A percentile compares a stretch with the other conserved stretches of the same genome.
Conservation (phyloP, 169 alveolate species). For the Plasmodium relictum region DNA sequence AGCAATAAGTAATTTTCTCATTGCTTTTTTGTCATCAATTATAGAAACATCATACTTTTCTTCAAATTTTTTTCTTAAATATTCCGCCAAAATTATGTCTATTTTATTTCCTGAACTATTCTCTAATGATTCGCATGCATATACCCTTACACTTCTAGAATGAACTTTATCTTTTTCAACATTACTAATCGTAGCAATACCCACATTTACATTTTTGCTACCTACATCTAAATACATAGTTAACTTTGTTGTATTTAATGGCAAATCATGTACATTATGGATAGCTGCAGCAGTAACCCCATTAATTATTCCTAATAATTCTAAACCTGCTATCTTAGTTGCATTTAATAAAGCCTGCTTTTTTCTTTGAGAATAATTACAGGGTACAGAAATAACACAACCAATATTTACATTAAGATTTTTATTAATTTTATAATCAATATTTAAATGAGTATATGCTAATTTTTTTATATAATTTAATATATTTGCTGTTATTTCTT, state of each 20-base stretch:
- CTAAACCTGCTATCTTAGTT: conserved; percentile 84
- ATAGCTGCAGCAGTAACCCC: conserved; percentile 87
- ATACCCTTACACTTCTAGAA: conserved; percentile 54
- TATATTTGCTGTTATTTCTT: conserved; percentile 84
- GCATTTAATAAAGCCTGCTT: conserved; percentile 81
- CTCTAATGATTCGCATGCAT: conserved; percentile 76
- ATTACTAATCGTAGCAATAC: conserved; percentile 78
- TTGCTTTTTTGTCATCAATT: conserved; percentile 64
- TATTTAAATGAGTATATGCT: conserved; percentile 79
- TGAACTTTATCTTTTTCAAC: conserved; percentile 51
- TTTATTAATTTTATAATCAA: conserved; percentile 75
- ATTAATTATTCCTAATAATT: conserved; percentile 80
- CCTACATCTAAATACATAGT: conserved; percentile 86
- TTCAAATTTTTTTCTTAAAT: conserved; percentile 74
- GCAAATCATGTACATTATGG: conserved; percentile 79
- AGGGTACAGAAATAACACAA: conserved; percentile 85
- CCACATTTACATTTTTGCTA: conserved; percentile 84
- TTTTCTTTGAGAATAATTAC: conserved; percentile 84
- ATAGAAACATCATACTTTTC: conserved; percentile 64
- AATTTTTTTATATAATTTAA: conserved; percentile 82
- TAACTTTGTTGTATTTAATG: conserved; percentile 81
- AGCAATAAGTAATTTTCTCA: conserved; percentile 72
- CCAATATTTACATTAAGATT: conserved; percentile 57
- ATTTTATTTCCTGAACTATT: conserved; percentile 69
- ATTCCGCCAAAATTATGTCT: conserved; percentile 65